Conservation (phyloP, 208 protist species). For the Trypanosoma rangeli region DNA sequence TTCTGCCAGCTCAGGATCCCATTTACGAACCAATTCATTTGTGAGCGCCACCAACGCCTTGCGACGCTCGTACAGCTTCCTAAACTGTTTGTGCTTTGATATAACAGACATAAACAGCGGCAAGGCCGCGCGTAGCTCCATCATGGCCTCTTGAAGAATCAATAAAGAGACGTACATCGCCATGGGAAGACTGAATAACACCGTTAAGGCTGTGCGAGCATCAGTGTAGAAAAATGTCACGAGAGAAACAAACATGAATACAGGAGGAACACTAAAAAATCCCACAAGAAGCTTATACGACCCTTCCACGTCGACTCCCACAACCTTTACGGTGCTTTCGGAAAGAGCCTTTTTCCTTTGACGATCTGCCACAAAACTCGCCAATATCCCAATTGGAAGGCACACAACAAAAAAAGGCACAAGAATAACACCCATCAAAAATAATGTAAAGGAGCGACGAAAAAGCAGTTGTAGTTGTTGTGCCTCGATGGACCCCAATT, state of each 20-base stretch:
- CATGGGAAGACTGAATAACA: slow-evolving; percentile 85
- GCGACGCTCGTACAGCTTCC: slow-evolving; percentile 82
- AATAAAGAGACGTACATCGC: slow-evolving; percentile 89
- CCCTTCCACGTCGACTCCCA: slow-evolving; percentile 88
- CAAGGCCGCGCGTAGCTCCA: slow-evolving; percentile 79
- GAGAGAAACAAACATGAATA: slow-evolving; percentile 57
- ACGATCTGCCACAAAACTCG: slow-evolving; percentile 55
- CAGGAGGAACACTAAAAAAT: slow-evolving; percentile 62
- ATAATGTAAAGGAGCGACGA: slow-evolving; percentile 70
- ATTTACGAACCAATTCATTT: slow-evolving; percentile 58
- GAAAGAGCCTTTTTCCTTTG: slow-evolving; percentile 64
- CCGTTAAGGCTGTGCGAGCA: slow-evolving; percentile 59
- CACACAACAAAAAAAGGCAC: slow-evolving; percentile 85
- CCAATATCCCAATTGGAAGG: slow-evolving; percentile 66
- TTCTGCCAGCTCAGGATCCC: slow-evolving; percentile 70
- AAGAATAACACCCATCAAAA: slow-evolving; percentile 74
- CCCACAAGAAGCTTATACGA: slow-evolving; percentile 84
- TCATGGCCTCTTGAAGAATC: slow-evolving; percentile 81
- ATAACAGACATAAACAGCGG: slow-evolving; percentile 88
- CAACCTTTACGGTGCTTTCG: slow-evolving; percentile 88
- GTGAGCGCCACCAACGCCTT: slow-evolving; percentile 59
- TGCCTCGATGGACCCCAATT: slow-evolving; percentile 54
- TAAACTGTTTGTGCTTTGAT: slow-evolving; percentile 87
- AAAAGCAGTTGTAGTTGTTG: slow-evolving; percentile 67
- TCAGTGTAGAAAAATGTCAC: slow-evolving; percentile 66